phyloP scores from a whole-genome alignment of 2,329 filamentous ascomycete species.

The Daldinia sp. region DNA sequence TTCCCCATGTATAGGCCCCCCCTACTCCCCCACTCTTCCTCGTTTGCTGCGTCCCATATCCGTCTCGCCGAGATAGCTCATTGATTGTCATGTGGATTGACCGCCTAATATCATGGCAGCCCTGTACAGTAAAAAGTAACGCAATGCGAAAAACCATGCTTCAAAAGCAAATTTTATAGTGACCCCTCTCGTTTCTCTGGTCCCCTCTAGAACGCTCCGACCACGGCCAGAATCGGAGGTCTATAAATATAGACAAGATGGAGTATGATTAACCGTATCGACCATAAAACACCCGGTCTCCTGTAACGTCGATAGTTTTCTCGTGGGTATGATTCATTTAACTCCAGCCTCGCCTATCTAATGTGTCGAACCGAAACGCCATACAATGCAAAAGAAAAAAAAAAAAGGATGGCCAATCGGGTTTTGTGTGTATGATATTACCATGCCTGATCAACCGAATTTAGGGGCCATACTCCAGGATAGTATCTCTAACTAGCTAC shows the following conservation, averaged over 20 bases:
- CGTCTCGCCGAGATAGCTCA: conserved; percentile 11
- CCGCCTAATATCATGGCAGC: not conserved
- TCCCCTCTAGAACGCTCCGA: conserved; percentile 27
- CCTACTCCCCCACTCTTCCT: not conserved
- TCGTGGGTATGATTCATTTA: conserved; percentile 52
- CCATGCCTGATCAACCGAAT: conserved; percentile 13
- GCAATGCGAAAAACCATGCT: conserved; percentile 20
- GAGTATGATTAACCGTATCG: conserved; percentile 36
- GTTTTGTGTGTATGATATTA: conserved; percentile 14
- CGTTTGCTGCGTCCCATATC: not conserved
- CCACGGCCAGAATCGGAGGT: conserved; percentile 26
- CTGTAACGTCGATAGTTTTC: conserved; percentile 52
- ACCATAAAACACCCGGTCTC: conserved; percentile 48
- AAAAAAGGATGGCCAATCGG: conserved; percentile 16
- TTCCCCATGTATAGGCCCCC: not conserved
- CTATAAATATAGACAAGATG: conserved; percentile 36
- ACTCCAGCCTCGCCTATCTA: conserved; percentile 49
- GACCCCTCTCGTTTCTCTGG: conserved; percentile 10
- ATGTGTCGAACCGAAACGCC: conserved; percentile 50
- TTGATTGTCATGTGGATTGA: not conserved
- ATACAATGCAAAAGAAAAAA: conserved; percentile 48
- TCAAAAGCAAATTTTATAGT: conserved; percentile 15
- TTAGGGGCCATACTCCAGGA: conserved; percentile 12
- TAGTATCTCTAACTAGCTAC: conserved; percentile 38
- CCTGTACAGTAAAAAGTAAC: not conserved